Conservation (phyloP, 225 moss, liverwort and hornwort genomes). For the Sphagnum contortum region DNA sequence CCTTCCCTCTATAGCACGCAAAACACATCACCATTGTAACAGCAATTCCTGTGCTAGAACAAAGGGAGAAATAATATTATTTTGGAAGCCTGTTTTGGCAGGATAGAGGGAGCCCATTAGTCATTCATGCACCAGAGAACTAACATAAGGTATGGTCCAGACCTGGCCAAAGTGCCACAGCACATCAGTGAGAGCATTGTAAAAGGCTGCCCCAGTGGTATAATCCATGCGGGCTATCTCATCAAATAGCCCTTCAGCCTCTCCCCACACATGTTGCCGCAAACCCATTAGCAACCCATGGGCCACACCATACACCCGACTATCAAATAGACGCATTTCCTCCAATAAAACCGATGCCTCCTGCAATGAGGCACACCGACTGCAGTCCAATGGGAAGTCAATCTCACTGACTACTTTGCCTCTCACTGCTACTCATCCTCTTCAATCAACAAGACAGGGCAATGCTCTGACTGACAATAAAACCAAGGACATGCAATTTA, state of each 20-base stretch:
- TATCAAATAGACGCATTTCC: constrained; percentile 90
- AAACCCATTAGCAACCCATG: constrained; percentile 86
- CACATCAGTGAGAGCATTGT: constrained; percentile 91
- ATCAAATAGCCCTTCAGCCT: constrained; percentile 68
- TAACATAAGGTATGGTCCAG: neutral
- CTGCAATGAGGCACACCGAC: constrained; percentile 83
- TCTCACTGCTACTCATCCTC: too few relatives aligned
- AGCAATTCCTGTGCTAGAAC: neutral
- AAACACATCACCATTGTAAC: neutral
- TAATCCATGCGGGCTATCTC: constrained; percentile 93
- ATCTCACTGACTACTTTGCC: neutral
- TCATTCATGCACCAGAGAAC: neutral
- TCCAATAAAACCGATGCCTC: constrained; percentile 87
- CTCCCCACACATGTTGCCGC: constrained; percentile 59
- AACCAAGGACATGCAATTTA: too few relatives aligned
- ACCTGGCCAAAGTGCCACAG: constrained; percentile 99
- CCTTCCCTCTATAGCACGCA: constrained; percentile 55
- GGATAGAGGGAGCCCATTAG: neutral
- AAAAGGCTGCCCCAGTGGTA: constrained; percentile 88
- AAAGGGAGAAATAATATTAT: neutral
- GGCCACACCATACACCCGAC: constrained; percentile 91
- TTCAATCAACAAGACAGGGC: too few relatives aligned
- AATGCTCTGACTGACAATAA: too few relatives aligned
- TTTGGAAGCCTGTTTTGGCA: too few relatives aligned
- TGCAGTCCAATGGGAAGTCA: constrained; percentile 11